Evolutionary conservation across 2,329 filamentous ascomycete species (phyloP), one percentile per base, ranked within the genome.

Genomic region (Pseudopithomyces chartarum): DNA sequence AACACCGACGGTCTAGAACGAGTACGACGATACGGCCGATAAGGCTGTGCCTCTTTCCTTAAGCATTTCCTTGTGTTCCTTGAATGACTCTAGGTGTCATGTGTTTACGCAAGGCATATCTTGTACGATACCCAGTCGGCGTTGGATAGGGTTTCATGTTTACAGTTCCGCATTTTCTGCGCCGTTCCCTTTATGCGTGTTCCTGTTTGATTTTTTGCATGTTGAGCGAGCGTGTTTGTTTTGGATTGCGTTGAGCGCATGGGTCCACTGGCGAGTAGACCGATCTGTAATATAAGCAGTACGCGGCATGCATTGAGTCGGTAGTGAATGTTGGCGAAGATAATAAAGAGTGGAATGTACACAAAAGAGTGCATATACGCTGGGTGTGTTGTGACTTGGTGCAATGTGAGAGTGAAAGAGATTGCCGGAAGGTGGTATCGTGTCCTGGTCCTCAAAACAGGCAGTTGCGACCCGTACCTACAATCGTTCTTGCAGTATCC

Each of bases 51-150:
- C 50, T 44, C n/a, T 23, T 17, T 13, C 23, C 17, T 52, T 34
- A 8, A 29, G 26, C 26, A 29, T 45, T 32, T 33, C 33, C 15
- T 32, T 32, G 13, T 17, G 26, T 11, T 8, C 12, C 11, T 26
- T 40, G 15, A 29, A 29, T 29, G 26, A 29, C 26, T 29, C 26
- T 8, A 29, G 8, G 4, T 15, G 19, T 51, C 26, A 3, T 8
- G 26, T 34, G 49, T 50, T 39, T 22, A 32, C 33, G 33, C 34
- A 29, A 11, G 46, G 19, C 33, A 23, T 38, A 20, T 22, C 33
- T 29, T 50, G 47, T 52, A 52, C 39, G 50, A 52, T 52, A 52
- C 50, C 50, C 50, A 38, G 29, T 45, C 22, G 50, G 50, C 23
- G 48, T 43, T 51, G n/a, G 6, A 45, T 17, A 33, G 23, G n/a